Base-by-base conservation (phyloP, 1,139 yeast species). In the Sugiyamaella xylanicola region DNA sequence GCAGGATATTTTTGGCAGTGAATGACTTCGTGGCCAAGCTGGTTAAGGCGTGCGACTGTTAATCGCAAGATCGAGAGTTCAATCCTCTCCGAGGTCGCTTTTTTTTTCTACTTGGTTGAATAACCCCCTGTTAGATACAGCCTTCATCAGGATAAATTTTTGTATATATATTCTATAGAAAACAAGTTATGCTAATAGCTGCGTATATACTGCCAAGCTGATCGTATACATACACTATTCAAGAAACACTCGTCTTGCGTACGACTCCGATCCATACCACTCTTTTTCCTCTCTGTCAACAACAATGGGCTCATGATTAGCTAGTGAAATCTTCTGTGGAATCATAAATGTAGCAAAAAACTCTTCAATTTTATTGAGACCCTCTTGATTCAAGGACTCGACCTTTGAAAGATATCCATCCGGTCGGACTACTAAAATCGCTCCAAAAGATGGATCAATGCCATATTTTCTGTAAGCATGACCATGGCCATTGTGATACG, bases 11-110 rank as follows among this genome's bases (percentile, higher is more conserved):
- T 32, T 13, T 32, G 13, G 4, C 37, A 32, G 15, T 8, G 13
- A 32, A 32, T 32, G 79, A 74, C 79, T 76, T 70, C 80, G 81
- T 78, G 82, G 82, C 82, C 82, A 77, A 78, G 81, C 70, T 77
- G 82, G 82, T 72, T 77, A 78, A 78, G 82, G 82, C 82, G 81
- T 76, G 74, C 76, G 82, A 78, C 82, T 78, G 81, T 78, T 78
- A 76, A 78, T 78, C 81, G 77, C 74, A 74, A 78, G 82, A 78
- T 77, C 81, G 81, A 69, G 81, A 78, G 82, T 78, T 78, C 82
- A 76, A 78, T 69, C 81, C 79, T 69, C 72, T 56, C 72, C 72
- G 72, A 62, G 72, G 71, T 68, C 72, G 71, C 35, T 49, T 61
- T 56, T 72, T 63, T 62, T 60, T 56, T 53, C 32, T 11, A 25